Evolutionary conservation across 2,329 filamentous ascomycete genomes (phyloP).

Genomic region (Cytospora paraplurivora): DNA sequence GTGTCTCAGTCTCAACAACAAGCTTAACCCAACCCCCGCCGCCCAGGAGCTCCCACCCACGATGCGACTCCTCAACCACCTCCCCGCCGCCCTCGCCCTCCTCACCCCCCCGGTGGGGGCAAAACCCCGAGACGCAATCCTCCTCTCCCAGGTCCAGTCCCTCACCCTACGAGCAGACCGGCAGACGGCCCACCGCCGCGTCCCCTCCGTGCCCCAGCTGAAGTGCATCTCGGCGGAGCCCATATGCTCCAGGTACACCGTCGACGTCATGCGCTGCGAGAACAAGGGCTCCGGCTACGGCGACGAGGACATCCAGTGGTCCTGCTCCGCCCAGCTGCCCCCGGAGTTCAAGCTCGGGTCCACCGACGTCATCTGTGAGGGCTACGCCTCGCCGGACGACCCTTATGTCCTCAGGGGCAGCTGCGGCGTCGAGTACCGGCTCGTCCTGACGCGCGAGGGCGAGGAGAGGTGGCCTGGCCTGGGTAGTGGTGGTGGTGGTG

Average conservation of each 20-base stretch:
- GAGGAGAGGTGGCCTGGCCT: constrained; percentile 68
- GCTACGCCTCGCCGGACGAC: constrained; percentile 76
- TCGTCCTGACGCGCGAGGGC: constrained; percentile 76
- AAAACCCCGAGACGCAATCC: constrained; percentile 55
- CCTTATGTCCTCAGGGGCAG: constrained; percentile 87
- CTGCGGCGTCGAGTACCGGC: constrained; percentile 87
- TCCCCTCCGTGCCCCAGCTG: constrained; percentile 75
- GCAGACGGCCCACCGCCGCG: constrained; percentile 74
- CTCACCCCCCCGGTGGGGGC: constrained; percentile 27
- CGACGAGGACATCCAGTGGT: constrained; percentile 84
- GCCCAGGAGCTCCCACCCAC: background rate
- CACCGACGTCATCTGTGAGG: constrained; percentile 92
- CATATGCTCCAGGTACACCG: constrained; percentile 68
- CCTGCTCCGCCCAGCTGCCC: constrained; percentile 68
- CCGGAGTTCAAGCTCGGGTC: constrained; percentile 70
- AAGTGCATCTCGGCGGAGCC: constrained; percentile 69
- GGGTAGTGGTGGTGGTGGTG: constrained; percentile 42
- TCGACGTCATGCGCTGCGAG: constrained; percentile 85
- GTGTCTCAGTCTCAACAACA: background rate
- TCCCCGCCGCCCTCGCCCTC: constrained; percentile 6
- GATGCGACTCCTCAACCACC: constrained; percentile 6
- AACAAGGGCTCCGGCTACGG: constrained; percentile 84
- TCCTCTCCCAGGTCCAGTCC: constrained; percentile 66
- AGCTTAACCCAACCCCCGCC: constrained; percentile 27
- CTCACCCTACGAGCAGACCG: constrained; percentile 72